Percentiles rank a stretch among this genome's conserved stretches.
Conservation (phyloP, 805 yeast genomes). For the Sugiyamaella mastotermitis region DNA sequence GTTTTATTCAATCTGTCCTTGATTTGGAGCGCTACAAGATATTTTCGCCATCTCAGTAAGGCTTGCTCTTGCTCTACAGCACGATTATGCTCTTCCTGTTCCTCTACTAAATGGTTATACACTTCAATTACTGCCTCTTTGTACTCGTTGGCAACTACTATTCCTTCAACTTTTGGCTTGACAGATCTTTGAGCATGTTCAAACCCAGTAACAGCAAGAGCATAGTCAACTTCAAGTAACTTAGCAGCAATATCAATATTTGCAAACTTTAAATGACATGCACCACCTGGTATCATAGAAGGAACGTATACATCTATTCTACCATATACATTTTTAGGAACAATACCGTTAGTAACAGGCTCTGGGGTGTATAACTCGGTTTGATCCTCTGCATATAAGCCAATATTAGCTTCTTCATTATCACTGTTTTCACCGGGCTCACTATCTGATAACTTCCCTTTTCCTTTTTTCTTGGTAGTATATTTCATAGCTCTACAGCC, state of each 20-base stretch:
- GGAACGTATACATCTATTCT: constrained; percentile 67
- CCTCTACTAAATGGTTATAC: constrained; percentile 42
- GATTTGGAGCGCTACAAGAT: constrained; percentile 29
- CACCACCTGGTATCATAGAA: constrained; percentile 77
- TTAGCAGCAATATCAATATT: constrained; percentile 66
- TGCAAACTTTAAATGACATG: constrained; percentile 47
- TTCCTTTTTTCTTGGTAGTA: constrained; percentile 24
- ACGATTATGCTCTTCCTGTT: constrained; percentile 41
- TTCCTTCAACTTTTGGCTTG: constrained; percentile 66
- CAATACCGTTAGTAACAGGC: constrained; percentile 50
- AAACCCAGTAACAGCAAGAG: constrained; percentile 82
- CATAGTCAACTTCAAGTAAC: constrained; percentile 66
- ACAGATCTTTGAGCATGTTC: constrained; percentile 54
- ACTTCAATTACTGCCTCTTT: constrained; percentile 55
- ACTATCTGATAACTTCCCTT: constrained; percentile 11
- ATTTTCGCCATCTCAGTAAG: constrained; percentile 31
- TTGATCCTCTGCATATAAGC: constrained; percentile 67
- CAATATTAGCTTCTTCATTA: constrained; percentile 45
- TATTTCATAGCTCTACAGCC: constrained; percentile 64
- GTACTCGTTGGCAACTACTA: constrained; percentile 60
- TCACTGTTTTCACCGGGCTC: constrained; percentile 28
- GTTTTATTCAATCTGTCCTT: constrained; percentile 17
- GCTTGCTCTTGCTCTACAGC: constrained; percentile 39
- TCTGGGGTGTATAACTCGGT: constrained; percentile 61
- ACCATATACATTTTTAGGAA: constrained; percentile 67